Evolutionary conservation across 1,284 basidiomycete genomes (phyloP), one percentile per base, ranked within the genome.

Genomic region (Fomitiporia mediterranea): DNA sequence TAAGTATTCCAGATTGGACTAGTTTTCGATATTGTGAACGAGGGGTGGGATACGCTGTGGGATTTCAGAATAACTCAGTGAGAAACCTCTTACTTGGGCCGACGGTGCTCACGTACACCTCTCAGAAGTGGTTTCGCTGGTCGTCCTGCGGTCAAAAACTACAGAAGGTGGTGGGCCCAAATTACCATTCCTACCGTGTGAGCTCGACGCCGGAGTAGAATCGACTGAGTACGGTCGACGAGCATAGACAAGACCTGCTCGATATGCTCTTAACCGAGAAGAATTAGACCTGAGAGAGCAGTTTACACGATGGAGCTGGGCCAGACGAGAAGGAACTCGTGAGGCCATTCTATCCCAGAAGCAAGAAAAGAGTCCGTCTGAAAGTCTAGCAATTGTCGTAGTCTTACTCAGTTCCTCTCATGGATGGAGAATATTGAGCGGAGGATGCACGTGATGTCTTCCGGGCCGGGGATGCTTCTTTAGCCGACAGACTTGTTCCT

Each of bases 21-120:
- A 96, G 81, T 61, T 80, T 75, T 61, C 86, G 76, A 72, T 98
- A 98, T 52, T 85, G 83, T 37, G 76, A 69, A 48, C 84, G 71
- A 5, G 91, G 92, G 7, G 81, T 76, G 1, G 48, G 37, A 19
- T 48, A 30, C 5, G 38, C 57, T 58, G 21, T 39, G 38, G 30
- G 32, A 27, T 46, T 34, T 39, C 6, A 44, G 11, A 15, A 9
- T 9, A 39, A 47, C 8, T 23, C 30, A 13, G 34, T 43, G n/a
- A 30, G 39, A 7, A 32, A 30, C 28, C 15, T 34, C 3, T 30
- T 48, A 32, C 28, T 9, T 30, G n/a, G 21, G 11, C 42, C 27
- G 28, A 40, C 6, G 32, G 35, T 39, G 54, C 44, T 50, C 46
- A 47, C 55, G 39, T 40, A 56, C 55, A 46, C 11, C 42, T 28